Evolutionary conservation across 148 eudicot genomes (phyloP).

Genomic region (Dianthus caryophyllus): DNA sequence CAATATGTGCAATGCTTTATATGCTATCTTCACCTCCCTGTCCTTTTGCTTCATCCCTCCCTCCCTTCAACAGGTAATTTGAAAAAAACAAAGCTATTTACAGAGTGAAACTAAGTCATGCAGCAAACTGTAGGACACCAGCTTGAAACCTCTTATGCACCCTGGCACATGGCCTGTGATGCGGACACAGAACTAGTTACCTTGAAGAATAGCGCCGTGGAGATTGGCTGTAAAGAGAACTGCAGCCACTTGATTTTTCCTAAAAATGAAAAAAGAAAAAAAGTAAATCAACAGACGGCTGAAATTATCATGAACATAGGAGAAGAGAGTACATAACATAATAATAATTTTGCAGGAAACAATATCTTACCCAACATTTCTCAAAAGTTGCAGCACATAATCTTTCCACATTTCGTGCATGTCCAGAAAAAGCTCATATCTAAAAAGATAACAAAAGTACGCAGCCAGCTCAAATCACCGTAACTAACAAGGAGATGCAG

Average conservation of each 20-base stretch:
- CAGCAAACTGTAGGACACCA: background rate
- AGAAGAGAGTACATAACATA: constrained; percentile 1
- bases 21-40: background rate
- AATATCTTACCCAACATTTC: constrained; percentile 50
- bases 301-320: constrained; percentile 8
- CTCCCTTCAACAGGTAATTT: background rate
- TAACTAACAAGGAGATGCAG: background rate
- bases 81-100: background rate
- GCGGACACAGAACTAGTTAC: constrained; percentile 19
- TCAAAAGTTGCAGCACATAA: constrained; percentile 50
- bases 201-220: constrained; percentile 81
- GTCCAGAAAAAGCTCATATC: constrained; percentile 56
- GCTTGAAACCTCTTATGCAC: background rate
- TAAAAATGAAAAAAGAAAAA: constrained; percentile 28
- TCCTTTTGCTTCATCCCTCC: too few species aligned
- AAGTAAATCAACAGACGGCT: constrained; percentile 6
- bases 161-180: background rate
- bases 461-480: background rate
- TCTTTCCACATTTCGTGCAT: constrained; percentile 81
- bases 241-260: constrained; percentile 66
- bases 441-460: constrained; percentile 26
- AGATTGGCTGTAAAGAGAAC: constrained; percentile 71
- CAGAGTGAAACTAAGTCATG: background rate
- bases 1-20: background rate
- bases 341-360: background rate